Evolutionary conservation across 257 asterid species (phyloP).

Genomic region (Nicotiana noctiflora): DNA sequence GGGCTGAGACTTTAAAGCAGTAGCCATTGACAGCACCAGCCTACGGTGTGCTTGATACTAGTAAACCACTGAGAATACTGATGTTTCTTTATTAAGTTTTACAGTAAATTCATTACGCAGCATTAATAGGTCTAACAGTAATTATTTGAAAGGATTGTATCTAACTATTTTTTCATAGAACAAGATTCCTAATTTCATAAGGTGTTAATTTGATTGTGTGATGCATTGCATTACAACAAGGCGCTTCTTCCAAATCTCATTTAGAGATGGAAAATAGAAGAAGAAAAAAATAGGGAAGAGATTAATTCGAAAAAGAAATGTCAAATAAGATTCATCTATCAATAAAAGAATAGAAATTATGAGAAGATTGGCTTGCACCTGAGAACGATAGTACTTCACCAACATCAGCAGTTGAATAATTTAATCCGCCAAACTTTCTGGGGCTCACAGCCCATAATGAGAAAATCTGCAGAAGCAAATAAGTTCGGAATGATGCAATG

Average conservation of each 20-base stretch:
- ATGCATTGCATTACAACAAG: neutral
- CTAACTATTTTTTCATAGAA: neutral
- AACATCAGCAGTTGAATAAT: constrained; percentile 50
- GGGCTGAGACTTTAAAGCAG: neutral
- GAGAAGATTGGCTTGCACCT: constrained; percentile 27
- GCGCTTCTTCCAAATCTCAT: neutral
- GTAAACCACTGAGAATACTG: neutral
- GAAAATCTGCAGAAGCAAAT: constrained; percentile 44
- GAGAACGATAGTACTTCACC: constrained; percentile 70
- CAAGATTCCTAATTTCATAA: neutral
- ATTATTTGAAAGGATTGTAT: neutral
- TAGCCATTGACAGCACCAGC: neutral
- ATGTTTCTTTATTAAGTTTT: neutral
- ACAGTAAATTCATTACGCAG: neutral
- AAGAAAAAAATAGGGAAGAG: neutral
- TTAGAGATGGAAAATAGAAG: neutral
- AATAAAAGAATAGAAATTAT: neutral
- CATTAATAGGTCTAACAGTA: neutral
- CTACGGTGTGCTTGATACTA: neutral
- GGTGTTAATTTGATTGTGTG: neutral
- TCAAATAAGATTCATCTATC: neutral
- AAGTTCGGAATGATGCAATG: neutral
- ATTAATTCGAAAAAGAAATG: neutral
- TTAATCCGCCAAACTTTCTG: constrained; percentile 56
- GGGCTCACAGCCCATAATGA: constrained; percentile 87